Base-by-base conservation (phyloP, 208 protist species). In the Leptomonas seymouri region DNA sequence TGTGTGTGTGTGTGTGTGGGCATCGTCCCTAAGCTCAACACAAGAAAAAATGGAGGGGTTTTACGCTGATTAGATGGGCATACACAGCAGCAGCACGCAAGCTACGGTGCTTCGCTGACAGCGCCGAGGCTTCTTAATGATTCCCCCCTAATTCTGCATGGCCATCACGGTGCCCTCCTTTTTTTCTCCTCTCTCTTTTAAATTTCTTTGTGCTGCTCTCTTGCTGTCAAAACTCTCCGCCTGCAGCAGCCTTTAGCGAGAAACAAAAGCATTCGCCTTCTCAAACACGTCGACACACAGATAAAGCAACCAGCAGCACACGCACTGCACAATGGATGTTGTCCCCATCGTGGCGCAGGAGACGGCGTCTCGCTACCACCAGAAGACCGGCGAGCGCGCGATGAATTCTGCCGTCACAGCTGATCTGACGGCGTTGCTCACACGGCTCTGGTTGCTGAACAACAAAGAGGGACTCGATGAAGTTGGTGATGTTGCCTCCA, bases 351-450 rank as follows among this genome's bases (percentile, higher is more conserved):
- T 93, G 18, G 89, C 85, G 25, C 82, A 92, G 65, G 90, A 93
- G 74, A 78, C 90, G 21, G 82, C 78, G 3, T 67, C 74, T 20
- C 87, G 90, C 45, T 90, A 84, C 56, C 81, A 88, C 36, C 78
- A 83, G 31, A 60, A 61, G 27, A 71, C 62, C 6, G 59, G 54
- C 23, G 73, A 79, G 8, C 53, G 71, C 34, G 41, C 65, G 14
- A 74, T 72, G 50, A 50, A 63, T 41, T 71, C 80, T 8, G 83
- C 73, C 21, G 44, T 93, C n/a, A 90, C 90, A 27, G 34, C 57
- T 0, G 90, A 95, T n/a, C 69, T 93, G 14, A 68, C 87, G 3
- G 73, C 87, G 27, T 79, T 92, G 66, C 78, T 91, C 56, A 85
- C 81, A 21, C 86, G 87, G 12, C 67, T 95, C 20, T 91, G 85